Percentiles rank a stretch among this genome's conserved stretches.
These are phyloP conservation scores for Naganishia onofrii DNA, from an alignment of 768 basidiomycete genomes.

Conservation along the genomic window DNA sequence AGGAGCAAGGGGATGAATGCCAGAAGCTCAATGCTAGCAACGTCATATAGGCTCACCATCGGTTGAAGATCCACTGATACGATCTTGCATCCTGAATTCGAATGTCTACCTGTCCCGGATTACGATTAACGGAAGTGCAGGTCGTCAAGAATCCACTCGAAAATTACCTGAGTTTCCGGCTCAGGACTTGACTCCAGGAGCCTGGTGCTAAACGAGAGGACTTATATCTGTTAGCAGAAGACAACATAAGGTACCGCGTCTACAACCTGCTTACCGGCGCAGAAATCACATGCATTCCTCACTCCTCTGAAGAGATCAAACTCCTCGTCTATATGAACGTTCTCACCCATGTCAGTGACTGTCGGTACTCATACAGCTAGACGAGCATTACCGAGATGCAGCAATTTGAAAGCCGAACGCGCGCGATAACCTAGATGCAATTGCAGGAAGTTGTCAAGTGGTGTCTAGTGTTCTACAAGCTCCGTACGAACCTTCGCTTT, in stretches of 20 bases:
- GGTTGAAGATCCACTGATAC: constrained; percentile 53
- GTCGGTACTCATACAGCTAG: not conserved
- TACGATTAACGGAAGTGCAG: not conserved
- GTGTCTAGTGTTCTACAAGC: not conserved
- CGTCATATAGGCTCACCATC: constrained; percentile 38
- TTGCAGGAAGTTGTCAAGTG: not conserved
- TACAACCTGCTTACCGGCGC: constrained; percentile 35
- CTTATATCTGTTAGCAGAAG: not conserved
- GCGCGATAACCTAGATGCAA: constrained; percentile 44
- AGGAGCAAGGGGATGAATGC: not conserved
- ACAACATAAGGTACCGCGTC: not conserved
- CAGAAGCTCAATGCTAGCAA: not conserved
- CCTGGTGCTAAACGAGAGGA: constrained; percentile 33
- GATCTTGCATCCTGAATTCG: constrained; percentile 34
- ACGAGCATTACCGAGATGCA: constrained; percentile 41
- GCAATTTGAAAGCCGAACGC: constrained; percentile 49
- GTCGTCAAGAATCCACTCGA: not conserved
- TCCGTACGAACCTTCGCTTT: constrained; percentile 30
- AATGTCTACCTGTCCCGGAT: not conserved
- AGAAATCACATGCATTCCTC: constrained; percentile 49
- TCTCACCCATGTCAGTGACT: not conserved
- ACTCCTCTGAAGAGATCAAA: constrained; percentile 50
- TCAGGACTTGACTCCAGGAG: constrained; percentile 37
- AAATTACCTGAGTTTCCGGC: constrained; percentile 34
- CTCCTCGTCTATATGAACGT: constrained; percentile 37